These are phyloP conservation scores for Astragalus membranaceus DNA, from an alignment of 306 rosid species.

Conservation along the genomic window DNA sequence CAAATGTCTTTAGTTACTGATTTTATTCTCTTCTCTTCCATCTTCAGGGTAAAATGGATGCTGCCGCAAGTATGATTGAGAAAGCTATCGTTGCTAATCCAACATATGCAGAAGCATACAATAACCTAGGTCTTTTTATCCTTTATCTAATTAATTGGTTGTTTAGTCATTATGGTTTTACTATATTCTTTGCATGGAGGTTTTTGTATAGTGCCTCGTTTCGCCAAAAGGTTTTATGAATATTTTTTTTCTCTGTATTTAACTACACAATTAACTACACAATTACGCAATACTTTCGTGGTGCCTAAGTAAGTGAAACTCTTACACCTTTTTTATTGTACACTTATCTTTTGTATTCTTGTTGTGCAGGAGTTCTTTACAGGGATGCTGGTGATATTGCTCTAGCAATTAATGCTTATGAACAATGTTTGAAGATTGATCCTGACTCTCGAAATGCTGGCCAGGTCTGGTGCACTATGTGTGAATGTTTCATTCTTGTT, in stretches of 20 bases:
- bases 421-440: constrained; percentile 90
- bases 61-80: constrained; percentile 98
- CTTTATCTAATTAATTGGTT: background rate
- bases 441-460: constrained; percentile 99
- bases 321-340: background rate
- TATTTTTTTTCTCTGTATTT: background rate
- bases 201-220: background rate
- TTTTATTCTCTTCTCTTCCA: constrained; percentile 7
- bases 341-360: constrained; percentile 22
- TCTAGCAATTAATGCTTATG: constrained; percentile 83
- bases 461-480: constrained; percentile 55
- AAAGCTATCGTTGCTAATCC: constrained; percentile 97
- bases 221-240: background rate
- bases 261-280: background rate
- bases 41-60: constrained; percentile 96
- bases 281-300: constrained; percentile 1
- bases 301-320: background rate
- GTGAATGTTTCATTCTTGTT: background rate
- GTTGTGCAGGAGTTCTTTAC: constrained; percentile 76
- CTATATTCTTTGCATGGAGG: background rate
- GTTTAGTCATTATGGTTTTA: constrained; percentile 15
- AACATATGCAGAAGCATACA: constrained; percentile 96
- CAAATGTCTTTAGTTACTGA: constrained; percentile 17
- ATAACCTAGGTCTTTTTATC: constrained; percentile 68
- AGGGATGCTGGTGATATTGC: constrained; percentile 93